Conservation (phyloP, 2,329 filamentous ascomycete species). For the Aureobasidium leucospermi region DNA sequence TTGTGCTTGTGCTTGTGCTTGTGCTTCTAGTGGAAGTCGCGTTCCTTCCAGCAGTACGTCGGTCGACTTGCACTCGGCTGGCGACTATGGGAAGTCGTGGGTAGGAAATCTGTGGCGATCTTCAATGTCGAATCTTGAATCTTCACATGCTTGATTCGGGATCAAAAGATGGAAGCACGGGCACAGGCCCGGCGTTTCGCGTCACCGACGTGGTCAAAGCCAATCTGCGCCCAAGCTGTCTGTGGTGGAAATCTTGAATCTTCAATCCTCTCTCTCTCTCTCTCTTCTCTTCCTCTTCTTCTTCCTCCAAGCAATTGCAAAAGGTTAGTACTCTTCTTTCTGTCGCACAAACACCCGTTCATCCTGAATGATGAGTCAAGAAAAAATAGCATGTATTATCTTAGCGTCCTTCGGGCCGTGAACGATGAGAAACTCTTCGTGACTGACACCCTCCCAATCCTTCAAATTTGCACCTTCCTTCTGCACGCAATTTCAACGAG, state of each 20-base stretch:
- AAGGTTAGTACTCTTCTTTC: not conserved
- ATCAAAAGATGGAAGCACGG: not conserved
- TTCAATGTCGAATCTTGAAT: not conserved
- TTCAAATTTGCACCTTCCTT: not conserved
- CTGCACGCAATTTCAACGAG: not conserved
- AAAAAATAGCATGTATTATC: slow-evolving; percentile 43
- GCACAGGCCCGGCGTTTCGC: not conserved
- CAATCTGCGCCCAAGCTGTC: not conserved
- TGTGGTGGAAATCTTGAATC: not conserved
- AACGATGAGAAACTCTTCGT: slow-evolving; percentile 3
- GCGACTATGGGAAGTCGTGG: not conserved
- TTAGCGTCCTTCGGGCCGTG: slow-evolving; percentile 25
- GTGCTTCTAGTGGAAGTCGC: not conserved
- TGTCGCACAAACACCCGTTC: slow-evolving; percentile 16
- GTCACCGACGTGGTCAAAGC: too few relatives aligned
- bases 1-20: not conserved
- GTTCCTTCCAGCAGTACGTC: not conserved
- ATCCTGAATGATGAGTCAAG: slow-evolving; percentile 26
- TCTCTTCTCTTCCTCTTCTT: not conserved
- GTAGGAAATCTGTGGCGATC: not conserved
- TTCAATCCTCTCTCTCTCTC: not conserved
- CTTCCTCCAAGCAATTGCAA: not conserved
- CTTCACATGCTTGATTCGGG: slow-evolving; percentile 2
- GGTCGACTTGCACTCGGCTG: not conserved
- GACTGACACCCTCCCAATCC: slow-evolving; percentile 1